Percentiles rank a stretch among this genome's conserved stretches.
phyloP scores from a whole-genome alignment of 371 early-diverging fungal genomes.

The Chytridium lagenaria region DNA sequence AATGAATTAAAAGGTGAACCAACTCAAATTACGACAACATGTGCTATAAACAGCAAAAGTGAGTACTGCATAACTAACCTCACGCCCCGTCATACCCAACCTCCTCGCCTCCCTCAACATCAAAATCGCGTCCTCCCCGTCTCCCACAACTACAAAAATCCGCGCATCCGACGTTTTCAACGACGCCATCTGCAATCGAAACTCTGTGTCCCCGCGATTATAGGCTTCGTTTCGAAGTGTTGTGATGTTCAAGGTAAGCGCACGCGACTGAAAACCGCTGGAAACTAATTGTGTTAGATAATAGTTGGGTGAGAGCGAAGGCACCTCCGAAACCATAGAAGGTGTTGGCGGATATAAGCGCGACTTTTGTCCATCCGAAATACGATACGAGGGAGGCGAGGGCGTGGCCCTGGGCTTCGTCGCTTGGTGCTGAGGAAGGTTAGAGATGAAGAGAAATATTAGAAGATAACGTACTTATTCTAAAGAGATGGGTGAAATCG shows the following conservation, averaged over 20 bases:
- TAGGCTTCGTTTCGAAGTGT: conserved; percentile 24
- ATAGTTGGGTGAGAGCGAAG: neutral
- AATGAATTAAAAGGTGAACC: neutral
- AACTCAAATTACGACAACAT: neutral
- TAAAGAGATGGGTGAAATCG: neutral
- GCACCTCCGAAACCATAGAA: conserved; percentile 15
- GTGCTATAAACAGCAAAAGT: neutral
- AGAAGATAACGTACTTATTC: neutral
- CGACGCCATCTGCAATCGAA: neutral
- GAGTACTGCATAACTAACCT: conserved; percentile 9
- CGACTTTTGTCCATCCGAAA: conserved; percentile 13
- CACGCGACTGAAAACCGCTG: neutral
- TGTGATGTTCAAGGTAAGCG: neutral
- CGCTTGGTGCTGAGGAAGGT: conserved; percentile 9
- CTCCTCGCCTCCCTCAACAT: conserved; percentile 15
- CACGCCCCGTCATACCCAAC: conserved; percentile 1
- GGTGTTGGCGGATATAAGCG: neutral
- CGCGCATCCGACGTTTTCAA: conserved; percentile 1
- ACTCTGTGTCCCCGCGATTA: conserved; percentile 8
- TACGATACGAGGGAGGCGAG: neutral
- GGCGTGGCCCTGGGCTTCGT: conserved; percentile 2
- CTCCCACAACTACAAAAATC: conserved; percentile 7
- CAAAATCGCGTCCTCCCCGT: conserved; percentile 8
- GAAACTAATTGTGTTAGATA: neutral
- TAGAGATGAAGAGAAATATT: neutral